phyloP scores from a whole-genome alignment of 2,329 filamentous ascomycete species.

The Trichoderma pleuroti region DNA sequence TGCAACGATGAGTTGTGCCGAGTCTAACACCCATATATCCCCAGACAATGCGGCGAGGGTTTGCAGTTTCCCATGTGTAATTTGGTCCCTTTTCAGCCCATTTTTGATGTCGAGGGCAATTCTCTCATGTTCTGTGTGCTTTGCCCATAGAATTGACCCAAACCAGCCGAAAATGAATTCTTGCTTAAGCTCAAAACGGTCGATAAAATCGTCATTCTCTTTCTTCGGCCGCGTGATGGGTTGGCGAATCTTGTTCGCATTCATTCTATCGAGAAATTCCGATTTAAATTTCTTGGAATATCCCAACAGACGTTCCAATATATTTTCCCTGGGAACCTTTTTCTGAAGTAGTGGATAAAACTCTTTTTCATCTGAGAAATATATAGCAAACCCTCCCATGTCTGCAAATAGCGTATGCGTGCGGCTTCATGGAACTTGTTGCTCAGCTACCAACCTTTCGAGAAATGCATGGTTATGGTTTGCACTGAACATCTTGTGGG shows the following conservation, averaged over 20 bases:
- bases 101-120: not conserved
- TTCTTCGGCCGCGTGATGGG: not conserved
- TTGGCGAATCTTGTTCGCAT: not conserved
- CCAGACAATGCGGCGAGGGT: not conserved
- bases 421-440: not conserved
- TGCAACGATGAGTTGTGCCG: not conserved
- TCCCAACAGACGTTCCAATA: not conserved
- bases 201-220: rapidly evolving
- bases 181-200: not conserved
- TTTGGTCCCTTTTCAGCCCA: rapidly evolving
- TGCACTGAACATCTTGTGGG: not conserved
- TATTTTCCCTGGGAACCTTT: not conserved
- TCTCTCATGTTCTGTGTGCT: rapidly evolving
- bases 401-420: not conserved
- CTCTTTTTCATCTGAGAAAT: not conserved
- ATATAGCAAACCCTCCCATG: not conserved
- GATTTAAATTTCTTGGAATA: not conserved
- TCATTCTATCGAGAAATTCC: rapidly evolving
- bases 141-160: not conserved
- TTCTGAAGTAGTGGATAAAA: not conserved
- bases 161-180: not conserved
- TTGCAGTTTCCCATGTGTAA: not conserved
- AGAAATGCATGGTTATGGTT: not conserved
- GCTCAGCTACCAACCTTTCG: rapidly evolving
- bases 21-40: not conserved